Evolutionary conservation across 345 rosid genomes (phyloP).

Genomic region (Fremontodendron californicum): DNA sequence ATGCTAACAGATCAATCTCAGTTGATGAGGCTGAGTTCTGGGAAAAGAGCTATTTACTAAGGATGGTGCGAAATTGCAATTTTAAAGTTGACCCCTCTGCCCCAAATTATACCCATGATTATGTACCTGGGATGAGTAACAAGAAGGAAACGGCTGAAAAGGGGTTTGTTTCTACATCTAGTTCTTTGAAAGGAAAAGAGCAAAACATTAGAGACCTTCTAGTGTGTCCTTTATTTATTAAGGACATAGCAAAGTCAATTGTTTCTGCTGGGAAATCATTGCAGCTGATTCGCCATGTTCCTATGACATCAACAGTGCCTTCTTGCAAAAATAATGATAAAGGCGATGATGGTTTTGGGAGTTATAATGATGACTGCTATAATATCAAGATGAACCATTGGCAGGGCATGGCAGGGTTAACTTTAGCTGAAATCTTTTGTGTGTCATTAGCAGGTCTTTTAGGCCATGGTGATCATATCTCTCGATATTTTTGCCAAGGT

Average conservation of each 20-base stretch:
- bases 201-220: constrained; percentile 37
- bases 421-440: constrained; percentile 74
- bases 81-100: constrained; percentile 30
- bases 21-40: constrained; percentile 81
- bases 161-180: constrained; percentile 36
- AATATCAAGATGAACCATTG: constrained; percentile 16
- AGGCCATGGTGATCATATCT: constrained; percentile 70
- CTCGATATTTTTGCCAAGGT: constrained; percentile 48
- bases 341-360: constrained; percentile 30
- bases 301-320: constrained; percentile 34
- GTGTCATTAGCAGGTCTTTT: constrained; percentile 75
- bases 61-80: constrained; percentile 35
- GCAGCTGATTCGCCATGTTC: constrained; percentile 75
- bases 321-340: constrained; percentile 30
- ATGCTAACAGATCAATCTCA: constrained; percentile 58
- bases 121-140: constrained; percentile 25
- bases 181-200: constrained; percentile 54
- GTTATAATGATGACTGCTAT: constrained; percentile 21
- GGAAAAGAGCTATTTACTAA: constrained; percentile 84
- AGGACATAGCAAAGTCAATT: constrained; percentile 70
- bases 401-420: constrained; percentile 49
- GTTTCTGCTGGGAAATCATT: constrained; percentile 96
- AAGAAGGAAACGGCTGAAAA: constrained; percentile 44
- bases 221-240: constrained; percentile 69
- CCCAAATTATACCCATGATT: constrained; percentile 22